phyloP scores from a whole-genome alignment of 1,139 yeast genomes.

The Ogataea hybrid region DNA sequence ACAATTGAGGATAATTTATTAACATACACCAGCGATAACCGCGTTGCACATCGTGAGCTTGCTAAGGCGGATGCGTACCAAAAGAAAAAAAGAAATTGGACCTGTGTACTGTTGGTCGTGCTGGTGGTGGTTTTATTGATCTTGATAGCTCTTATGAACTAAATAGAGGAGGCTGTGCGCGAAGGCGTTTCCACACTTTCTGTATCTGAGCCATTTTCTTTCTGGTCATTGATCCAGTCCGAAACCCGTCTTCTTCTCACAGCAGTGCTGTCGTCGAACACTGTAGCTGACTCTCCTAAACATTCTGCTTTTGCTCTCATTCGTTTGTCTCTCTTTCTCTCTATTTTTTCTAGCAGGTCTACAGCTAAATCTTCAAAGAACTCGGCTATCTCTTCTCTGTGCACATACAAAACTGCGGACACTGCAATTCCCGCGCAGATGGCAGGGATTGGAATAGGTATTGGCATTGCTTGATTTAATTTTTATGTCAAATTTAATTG shows the following conservation, averaged over 20 bases:
- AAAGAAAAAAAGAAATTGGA: slow-evolving; percentile 66
- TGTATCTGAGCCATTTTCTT: slow-evolving; percentile 7
- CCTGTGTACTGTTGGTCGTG: slow-evolving; percentile 57
- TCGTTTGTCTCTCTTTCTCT: slow-evolving; percentile 6
- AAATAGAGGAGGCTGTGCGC: slow-evolving; percentile 6
- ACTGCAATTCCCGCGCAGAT: slow-evolving; percentile 16
- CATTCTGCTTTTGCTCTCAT: background rate
- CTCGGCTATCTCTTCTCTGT: slow-evolving; percentile 18
- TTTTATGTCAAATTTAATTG: background rate
- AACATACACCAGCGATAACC: slow-evolving; percentile 63
- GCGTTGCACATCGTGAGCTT: slow-evolving; percentile 69
- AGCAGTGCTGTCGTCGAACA: background rate
- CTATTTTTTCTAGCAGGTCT: slow-evolving; percentile 9
- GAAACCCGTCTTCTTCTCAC: slow-evolving; percentile 1
- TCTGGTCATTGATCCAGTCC: slow-evolving; percentile 4
- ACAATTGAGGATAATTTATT: slow-evolving; percentile 77
- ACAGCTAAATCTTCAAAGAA: slow-evolving; percentile 14
- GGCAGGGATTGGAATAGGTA: slow-evolving; percentile 5
- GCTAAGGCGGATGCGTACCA: slow-evolving; percentile 75
- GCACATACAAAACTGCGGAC: slow-evolving; percentile 9
- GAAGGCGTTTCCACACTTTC: slow-evolving; percentile 11
- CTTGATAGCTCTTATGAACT: slow-evolving; percentile 40
- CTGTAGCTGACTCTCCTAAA: slow-evolving; percentile 1
- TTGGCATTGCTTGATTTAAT: background rate
- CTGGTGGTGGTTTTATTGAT: slow-evolving; percentile 45